Conservation (phyloP, 1,284 basidiomycete genomes). For the Fomitopsis betulina region DNA sequence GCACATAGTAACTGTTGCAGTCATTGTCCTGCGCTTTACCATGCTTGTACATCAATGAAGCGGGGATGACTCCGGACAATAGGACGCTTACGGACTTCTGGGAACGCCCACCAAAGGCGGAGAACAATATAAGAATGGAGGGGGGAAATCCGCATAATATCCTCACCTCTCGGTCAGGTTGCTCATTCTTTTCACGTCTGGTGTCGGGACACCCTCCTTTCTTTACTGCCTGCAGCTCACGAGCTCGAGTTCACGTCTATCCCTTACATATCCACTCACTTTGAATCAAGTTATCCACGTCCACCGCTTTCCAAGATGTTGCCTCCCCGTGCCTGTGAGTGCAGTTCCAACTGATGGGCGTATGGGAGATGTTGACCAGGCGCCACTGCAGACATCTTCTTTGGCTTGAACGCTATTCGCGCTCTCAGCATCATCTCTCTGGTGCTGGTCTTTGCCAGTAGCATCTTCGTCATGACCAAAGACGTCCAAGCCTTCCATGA, state of each 20-base stretch:
- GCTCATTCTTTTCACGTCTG: conserved; percentile 5
- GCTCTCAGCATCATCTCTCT: conserved; percentile 77
- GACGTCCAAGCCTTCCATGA: conserved; percentile 76
- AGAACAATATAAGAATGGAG: neutral
- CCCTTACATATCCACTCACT: neutral
- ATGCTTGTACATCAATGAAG: neutral
- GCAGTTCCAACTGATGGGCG: neutral
- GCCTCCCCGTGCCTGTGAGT: conserved; percentile 36
- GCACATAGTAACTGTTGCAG: neutral
- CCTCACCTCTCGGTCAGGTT: conserved; percentile 7
- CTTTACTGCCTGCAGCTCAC: conserved; percentile 1
- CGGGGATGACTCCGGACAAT: neutral
- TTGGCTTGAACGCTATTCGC: conserved; percentile 77
- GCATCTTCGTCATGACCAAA: conserved; percentile 74
- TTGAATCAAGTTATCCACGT: neutral
- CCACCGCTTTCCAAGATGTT: conserved; percentile 23
- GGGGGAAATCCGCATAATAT: neutral
- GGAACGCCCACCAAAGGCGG: neutral
- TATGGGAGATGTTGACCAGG: neutral
- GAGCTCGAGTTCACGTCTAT: neutral
- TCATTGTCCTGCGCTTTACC: neutral
- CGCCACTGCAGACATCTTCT: conserved; percentile 61
- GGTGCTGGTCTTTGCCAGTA: conserved; percentile 75
- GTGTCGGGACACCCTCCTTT: conserved; percentile 18
- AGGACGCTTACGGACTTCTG: neutral